Evolutionary conservation across 140 eudicot species (phyloP).

Genomic region (Bidens hawaiensis): DNA sequence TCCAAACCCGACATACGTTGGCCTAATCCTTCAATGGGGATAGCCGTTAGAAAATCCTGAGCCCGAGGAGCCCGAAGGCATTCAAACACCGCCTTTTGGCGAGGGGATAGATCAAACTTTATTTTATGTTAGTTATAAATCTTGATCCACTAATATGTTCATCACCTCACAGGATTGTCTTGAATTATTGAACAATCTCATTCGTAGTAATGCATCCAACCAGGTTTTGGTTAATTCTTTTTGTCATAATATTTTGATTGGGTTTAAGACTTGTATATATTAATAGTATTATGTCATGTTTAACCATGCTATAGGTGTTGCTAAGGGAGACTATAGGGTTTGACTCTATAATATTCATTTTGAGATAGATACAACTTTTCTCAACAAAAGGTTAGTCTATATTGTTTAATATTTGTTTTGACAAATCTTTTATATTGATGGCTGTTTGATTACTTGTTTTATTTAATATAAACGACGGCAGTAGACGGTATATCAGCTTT

Average conservation of each 20-base stretch:
- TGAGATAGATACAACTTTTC: slow-evolving; percentile 69
- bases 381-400: slow-evolving; percentile 79
- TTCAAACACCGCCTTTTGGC: no score
- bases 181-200: slow-evolving; percentile 77
- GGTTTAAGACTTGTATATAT: background rate
- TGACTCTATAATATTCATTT: slow-evolving; percentile 67
- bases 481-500: slow-evolving; percentile 87
- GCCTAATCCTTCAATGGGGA: no score
- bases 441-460: slow-evolving; percentile 27
- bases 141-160: slow-evolving; percentile 4
- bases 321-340: slow-evolving; percentile 86
- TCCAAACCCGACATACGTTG: no score
- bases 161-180: slow-evolving; percentile 70
- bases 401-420: background rate
- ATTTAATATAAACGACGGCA: no score
- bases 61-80: no score
- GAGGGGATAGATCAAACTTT: no score
- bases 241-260: background rate
- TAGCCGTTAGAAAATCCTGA: no score
- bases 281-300: background rate
- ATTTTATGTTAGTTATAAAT: no score
- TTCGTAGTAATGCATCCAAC: slow-evolving; percentile 71
- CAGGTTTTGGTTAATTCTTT: slow-evolving; percentile 42
- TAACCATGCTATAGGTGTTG: slow-evolving; percentile 48
- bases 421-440: slow-evolving; percentile 10